Percentiles rank a stretch among this genome's conserved stretches.
These are phyloP conservation scores for Nepenthes gracilis DNA, from an alignment of 148 eudicot species.

Conservation along the genomic window DNA sequence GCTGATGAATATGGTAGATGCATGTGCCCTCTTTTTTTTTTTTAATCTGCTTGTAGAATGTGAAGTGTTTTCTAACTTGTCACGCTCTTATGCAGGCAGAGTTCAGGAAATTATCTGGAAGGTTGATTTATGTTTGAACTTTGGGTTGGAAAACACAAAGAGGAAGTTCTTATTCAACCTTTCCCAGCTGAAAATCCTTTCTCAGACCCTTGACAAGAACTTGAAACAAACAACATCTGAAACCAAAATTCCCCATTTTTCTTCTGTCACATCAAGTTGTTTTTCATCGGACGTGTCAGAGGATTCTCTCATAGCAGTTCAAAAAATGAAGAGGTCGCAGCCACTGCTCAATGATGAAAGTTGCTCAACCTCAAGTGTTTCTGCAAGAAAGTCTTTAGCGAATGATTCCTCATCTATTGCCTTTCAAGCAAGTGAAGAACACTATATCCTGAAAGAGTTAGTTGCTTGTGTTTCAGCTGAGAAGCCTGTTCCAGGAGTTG, in stretches of 20 bases:
- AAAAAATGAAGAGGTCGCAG: constrained; percentile 14
- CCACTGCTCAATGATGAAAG: constrained; percentile 24
- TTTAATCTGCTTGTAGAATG: neutral
- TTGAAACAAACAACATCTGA: constrained; percentile 20
- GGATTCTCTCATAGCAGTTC: constrained; percentile 14
- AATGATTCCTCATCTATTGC: constrained; percentile 12
- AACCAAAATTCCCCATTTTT: constrained; percentile 34
- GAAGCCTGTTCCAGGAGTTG: constrained; percentile 27
- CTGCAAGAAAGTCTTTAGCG: constrained; percentile 18
- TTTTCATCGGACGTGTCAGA: constrained; percentile 18
- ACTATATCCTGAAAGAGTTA: constrained; percentile 49
- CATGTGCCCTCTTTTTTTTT: neutral
- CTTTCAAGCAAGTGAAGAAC: constrained; percentile 23
- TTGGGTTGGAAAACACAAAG: constrained; percentile 24
- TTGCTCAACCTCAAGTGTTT: constrained; percentile 26
- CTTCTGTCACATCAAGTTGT: constrained; percentile 22
- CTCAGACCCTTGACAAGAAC: constrained; percentile 30
- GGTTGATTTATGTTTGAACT: constrained; percentile 34
- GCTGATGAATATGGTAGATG: constrained; percentile 55
- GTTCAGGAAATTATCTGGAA: constrained; percentile 52
- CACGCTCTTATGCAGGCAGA: constrained; percentile 38
- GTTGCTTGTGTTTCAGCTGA: constrained; percentile 43
- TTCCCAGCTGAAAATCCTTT: constrained; percentile 49
- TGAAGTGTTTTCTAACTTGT: constrained; percentile 5
- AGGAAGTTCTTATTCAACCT: constrained; percentile 39